Percentiles rank a stretch among this genome's conserved stretches.
phyloP scores from a whole-genome alignment of 179 eudicot genomes.

The Gypsophila paniculata region DNA sequence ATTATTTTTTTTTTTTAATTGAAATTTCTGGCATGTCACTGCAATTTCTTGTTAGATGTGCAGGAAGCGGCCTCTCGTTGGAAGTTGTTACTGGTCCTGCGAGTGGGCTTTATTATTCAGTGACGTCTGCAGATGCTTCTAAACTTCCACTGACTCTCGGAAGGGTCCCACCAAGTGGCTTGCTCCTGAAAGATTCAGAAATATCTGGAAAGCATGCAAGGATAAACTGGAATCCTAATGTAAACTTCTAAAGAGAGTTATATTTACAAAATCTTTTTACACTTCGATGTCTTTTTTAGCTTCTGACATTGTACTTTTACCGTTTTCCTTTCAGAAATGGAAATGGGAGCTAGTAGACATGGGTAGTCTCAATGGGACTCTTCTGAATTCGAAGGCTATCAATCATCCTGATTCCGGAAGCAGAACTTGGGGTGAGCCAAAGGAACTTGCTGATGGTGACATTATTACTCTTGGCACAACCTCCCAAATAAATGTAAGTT shows the following conservation, averaged over 20 bases:
- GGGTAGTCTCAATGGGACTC: conserved; percentile 98
- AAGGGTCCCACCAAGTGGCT: conserved; percentile 80
- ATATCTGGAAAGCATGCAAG: conserved; percentile 93
- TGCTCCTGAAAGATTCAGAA: conserved; percentile 78
- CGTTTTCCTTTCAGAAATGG: conserved; percentile 47
- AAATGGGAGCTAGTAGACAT: conserved; percentile 97
- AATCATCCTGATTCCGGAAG: conserved; percentile 69
- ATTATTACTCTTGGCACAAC: conserved; percentile 82
- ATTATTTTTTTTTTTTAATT: conserved; percentile 5
- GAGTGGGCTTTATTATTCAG: conserved; percentile 52
- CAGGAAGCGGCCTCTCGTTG: conserved; percentile 84
- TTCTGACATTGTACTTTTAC: conserved; percentile 11
- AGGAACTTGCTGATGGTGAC: conserved; percentile 78
- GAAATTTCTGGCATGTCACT: conserved; percentile 55
- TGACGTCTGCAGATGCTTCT: conserved; percentile 56
- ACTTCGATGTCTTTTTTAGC: neutral
- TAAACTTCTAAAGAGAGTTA: conserved; percentile 26
- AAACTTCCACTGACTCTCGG: conserved; percentile 91
- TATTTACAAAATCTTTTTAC: neutral
- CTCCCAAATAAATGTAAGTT: conserved; percentile 69
- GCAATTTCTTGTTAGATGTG: conserved; percentile 71
- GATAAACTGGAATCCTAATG: conserved; percentile 84
- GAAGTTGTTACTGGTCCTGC: conserved; percentile 90
- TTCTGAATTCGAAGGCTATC: conserved; percentile 60
- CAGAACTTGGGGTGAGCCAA: conserved; percentile 88